Evolutionary conservation across 768 basidiomycete genomes (phyloP).

Genomic region (Suillus sp.): DNA sequence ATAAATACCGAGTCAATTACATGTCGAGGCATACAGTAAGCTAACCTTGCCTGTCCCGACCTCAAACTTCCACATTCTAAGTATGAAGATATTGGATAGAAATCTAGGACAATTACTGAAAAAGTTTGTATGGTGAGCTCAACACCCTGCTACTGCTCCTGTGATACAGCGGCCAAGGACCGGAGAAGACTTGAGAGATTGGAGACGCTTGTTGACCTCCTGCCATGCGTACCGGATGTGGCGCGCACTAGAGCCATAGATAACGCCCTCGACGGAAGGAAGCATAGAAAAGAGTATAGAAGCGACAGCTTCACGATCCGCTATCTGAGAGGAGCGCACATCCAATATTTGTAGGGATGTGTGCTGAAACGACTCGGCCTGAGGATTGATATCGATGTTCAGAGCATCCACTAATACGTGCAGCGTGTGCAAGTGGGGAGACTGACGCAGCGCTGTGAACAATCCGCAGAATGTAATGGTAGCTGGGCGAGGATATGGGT

Average conservation of each 20-base stretch:
- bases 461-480: slow-evolving; percentile 2
- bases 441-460: not conserved
- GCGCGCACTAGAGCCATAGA: not conserved
- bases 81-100: not conserved
- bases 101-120: not conserved
- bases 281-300: not conserved
- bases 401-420: not conserved
- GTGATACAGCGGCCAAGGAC: not conserved
- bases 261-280: not conserved
- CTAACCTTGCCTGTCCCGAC: not conserved
- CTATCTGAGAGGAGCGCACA: not conserved
- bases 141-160: not conserved
- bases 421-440: not conserved
- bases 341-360: slow-evolving; percentile 2
- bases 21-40: not conserved
- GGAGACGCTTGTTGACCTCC: slow-evolving; percentile 1
- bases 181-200: slow-evolving; percentile 5
- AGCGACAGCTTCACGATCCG: not conserved
- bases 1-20: not conserved
- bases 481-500: not conserved
- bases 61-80: not conserved
- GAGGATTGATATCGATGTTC: not conserved
- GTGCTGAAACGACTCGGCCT: not conserved
- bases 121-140: not conserved
- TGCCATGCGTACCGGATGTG: slow-evolving; percentile 1